A percentile compares a stretch with the other conserved stretches of the same genome.
These are phyloP conservation scores for Luvunga scandens DNA, from an alignment of 345 rosid genomes.

Conservation along the genomic window DNA sequence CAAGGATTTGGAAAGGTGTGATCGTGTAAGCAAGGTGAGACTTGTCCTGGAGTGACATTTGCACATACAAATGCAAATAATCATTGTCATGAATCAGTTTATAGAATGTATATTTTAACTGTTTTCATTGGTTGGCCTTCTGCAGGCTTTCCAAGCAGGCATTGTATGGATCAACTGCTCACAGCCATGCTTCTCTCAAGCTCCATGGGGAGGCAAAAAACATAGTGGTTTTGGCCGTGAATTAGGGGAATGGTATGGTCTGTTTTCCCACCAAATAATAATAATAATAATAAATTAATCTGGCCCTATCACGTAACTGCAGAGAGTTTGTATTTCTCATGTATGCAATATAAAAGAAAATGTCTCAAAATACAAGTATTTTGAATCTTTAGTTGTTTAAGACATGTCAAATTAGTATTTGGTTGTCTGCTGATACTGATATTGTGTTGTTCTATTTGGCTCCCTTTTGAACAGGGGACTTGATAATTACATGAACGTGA, in stretches of 20 bases:
- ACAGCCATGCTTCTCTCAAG: slow-evolving; percentile 95
- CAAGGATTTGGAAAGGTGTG: slow-evolving; percentile 85
- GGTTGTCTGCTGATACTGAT: neutral
- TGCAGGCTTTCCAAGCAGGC: slow-evolving; percentile 77
- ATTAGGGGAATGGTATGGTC: slow-evolving; percentile 83
- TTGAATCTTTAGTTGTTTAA: neutral
- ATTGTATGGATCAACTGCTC: slow-evolving; percentile 97
- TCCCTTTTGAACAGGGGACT: slow-evolving; percentile 62
- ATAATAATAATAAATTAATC: neutral
- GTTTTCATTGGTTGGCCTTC: slow-evolving; percentile 1
- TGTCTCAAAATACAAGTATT: neutral
- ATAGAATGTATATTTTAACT: neutral
- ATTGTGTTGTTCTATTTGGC: neutral
- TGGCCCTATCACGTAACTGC: neutral
- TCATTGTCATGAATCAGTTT: neutral
- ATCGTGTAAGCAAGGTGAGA: slow-evolving; percentile 86
- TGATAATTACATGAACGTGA: slow-evolving; percentile 83
- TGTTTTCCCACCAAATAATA: neutral
- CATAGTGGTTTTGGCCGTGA: slow-evolving; percentile 99
- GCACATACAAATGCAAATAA: neutral
- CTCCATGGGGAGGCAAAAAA: slow-evolving; percentile 98
- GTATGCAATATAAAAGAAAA: neutral
- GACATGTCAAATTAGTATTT: neutral
- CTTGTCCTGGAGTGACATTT: slow-evolving; percentile 4
- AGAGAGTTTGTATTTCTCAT: neutral